These are phyloP conservation scores for Aureoboletus auriporus DNA, from an alignment of 768 basidiomycete genomes.

Conservation along the genomic window DNA sequence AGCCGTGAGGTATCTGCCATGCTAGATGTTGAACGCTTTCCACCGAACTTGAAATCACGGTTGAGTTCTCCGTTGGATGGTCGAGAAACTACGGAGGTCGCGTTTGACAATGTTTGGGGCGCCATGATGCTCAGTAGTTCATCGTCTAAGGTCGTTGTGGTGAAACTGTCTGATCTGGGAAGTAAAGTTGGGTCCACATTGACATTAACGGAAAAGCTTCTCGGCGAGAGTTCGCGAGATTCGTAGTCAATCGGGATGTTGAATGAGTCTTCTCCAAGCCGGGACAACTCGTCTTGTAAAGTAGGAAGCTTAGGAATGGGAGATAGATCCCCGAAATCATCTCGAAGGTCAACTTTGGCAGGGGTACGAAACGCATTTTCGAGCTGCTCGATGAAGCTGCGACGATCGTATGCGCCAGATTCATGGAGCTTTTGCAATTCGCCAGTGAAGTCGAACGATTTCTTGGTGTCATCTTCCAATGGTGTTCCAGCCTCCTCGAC, in stretches of 20 bases:
- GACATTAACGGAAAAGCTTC: conserved; percentile 21
- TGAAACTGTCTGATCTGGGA: conserved; percentile 33
- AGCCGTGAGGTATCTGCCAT: conserved; percentile 25
- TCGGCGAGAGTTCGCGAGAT: conserved; percentile 13
- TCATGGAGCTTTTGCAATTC: conserved; percentile 69
- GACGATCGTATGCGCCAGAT: conserved; percentile 62
- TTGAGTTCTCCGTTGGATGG: conserved; percentile 67
- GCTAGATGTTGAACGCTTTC: conserved; percentile 26
- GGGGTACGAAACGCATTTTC: conserved; percentile 79
- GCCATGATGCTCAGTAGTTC: conserved; percentile 22
- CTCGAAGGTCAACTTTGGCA: conserved; percentile 58
- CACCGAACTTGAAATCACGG: conserved; percentile 73
- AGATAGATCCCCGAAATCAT: conserved; percentile 45
- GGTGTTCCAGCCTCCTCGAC: conserved; percentile 37
- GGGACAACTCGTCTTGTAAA: conserved; percentile 25
- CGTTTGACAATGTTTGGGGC: conserved; percentile 17
- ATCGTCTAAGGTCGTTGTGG: conserved; percentile 31
- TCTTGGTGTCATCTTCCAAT: conserved; percentile 69
- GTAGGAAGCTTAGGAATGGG: conserved; percentile 51
- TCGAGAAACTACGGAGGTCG: conserved; percentile 36
- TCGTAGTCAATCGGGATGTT: conserved; percentile 12
- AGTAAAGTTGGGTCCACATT: conserved; percentile 36
- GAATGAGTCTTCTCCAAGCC: conserved; percentile 20
- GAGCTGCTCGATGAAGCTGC: conserved; percentile 78
- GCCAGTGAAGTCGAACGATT: conserved; percentile 81